These are phyloP conservation scores for Panicum miliaceum DNA, from an alignment of 176 grass and related monocot genomes.

Conservation along the genomic window DNA sequence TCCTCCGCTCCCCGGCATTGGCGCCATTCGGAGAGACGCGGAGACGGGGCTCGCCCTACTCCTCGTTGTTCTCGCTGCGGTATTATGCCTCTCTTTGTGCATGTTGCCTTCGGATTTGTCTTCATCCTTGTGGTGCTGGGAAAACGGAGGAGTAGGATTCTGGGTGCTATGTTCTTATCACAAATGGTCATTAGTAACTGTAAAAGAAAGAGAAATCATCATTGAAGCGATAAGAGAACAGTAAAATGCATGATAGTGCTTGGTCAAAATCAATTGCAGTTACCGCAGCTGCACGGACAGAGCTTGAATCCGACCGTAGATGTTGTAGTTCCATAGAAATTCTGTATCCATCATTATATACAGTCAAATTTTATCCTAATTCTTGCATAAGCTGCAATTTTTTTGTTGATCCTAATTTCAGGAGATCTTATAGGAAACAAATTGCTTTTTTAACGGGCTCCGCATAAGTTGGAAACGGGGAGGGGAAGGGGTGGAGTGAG, in stretches of 20 bases:
- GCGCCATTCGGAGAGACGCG: constrained; percentile 19
- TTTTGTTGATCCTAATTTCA: constrained; percentile 10
- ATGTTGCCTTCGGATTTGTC: background rate
- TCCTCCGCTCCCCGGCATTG: constrained; percentile 1
- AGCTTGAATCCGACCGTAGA: background rate
- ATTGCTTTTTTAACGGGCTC: too few species aligned
- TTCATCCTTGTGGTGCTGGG: background rate
- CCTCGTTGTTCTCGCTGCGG: constrained; percentile 33
- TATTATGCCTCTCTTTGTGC: background rate
- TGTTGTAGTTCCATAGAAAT: background rate
- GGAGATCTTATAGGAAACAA: too few species aligned
- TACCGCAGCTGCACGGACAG: background rate
- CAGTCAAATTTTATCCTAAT: background rate
- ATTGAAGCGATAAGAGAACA: background rate
- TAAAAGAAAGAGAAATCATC: background rate
- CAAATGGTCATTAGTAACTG: background rate
- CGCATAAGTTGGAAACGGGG: too few species aligned
- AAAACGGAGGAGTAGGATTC: too few species aligned
- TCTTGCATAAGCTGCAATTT: constrained; percentile 15
- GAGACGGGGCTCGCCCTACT: constrained; percentile 38
- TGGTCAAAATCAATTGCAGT: background rate
- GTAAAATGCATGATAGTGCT: background rate
- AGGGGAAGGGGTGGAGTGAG: too few species aligned
- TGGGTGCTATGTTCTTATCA: background rate
- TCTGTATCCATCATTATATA: background rate